Base-by-base conservation (phyloP, 768 basidiomycete species). In the Termitomyces titanicus region DNA sequence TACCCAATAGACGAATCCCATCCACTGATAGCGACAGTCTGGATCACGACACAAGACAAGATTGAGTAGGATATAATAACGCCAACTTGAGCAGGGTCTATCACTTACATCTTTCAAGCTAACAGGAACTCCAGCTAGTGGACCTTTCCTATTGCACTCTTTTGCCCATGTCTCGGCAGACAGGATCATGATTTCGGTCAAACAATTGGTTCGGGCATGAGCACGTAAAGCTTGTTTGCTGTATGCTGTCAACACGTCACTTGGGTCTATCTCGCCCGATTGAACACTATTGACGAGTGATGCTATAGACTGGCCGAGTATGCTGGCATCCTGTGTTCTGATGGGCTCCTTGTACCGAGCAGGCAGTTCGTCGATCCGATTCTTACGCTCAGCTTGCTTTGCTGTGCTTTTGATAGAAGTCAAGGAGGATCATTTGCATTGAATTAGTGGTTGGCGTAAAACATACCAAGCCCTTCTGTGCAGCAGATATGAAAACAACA, bases 1-100 rank as follows among this genome's bases (percentile, higher is more conserved):
- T 84, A 86, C 3, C 86, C 86, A 39, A 85, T 74, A 29, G 76
- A 82, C 25, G 79, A 71, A 53, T 86, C 85, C 63, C 74, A 81
- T 2, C 83, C 84, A 51, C 72, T 66, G 44, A 88, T 72, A 27
- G 76, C 73, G 49, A 85, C 70, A 12, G 74, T 80, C 78, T 79
- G 44, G 15, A 44, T 22, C 25, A n/a, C n/a, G 44, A 25, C 22
- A 37, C 27, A 53, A 40, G 33, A 58, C 50, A 39, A 56, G 55
- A 44, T 42, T 48, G 27, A 35, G n/a, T n/a, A n/a, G 27, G 35
- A 20, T 38, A 22, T 27, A 13, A 40, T 15, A 35, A 24, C 24
- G n/a, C 35, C 44, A 12, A 33, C 53, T 56, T 47, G 37, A 54
- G 37, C 63, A 50, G 42, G 54, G 18, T 47, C 13, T 5, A 45